Conservation (phyloP, 352 stramenopile species). For the Pythium plurisporium region DNA sequence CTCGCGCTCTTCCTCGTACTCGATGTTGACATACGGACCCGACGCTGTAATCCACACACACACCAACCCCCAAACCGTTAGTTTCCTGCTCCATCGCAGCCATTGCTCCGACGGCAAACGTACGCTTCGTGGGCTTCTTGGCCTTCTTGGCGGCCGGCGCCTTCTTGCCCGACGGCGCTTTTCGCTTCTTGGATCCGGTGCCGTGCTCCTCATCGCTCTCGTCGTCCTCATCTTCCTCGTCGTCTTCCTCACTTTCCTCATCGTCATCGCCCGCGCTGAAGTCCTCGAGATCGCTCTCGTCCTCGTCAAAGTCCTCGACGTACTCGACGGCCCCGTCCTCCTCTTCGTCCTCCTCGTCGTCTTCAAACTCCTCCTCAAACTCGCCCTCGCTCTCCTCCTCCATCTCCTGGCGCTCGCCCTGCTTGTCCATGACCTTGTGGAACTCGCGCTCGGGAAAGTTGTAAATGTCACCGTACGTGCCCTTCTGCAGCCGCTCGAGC, state of each 20-base stretch:
- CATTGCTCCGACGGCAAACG: conserved; percentile 12
- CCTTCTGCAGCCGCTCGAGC: conserved; percentile 95
- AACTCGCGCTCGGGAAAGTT: conserved; percentile 97
- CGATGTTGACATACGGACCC: conserved; percentile 81
- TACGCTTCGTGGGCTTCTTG: conserved; percentile 73
- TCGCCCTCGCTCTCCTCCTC: conserved; percentile 91
- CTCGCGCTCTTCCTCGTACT: conserved; percentile 80
- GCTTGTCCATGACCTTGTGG: conserved; percentile 78
- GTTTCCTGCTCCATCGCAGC: not conserved
- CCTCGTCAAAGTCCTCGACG: conserved; percentile 88
- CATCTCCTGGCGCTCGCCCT: conserved; percentile 86
- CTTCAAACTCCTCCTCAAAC: conserved; percentile 50
- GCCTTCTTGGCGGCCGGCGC: conserved; percentile 25
- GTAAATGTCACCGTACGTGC: conserved; percentile 99
- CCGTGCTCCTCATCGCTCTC: conserved; percentile 46
- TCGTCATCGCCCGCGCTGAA: conserved; percentile 81
- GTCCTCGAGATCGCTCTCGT: conserved; percentile 91
- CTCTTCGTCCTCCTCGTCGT: conserved; percentile 49
- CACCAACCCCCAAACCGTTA: conserved; percentile 1
- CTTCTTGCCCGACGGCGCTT: conserved; percentile 32
- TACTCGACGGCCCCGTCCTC: conserved; percentile 73
- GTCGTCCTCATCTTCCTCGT: conserved; percentile 30
- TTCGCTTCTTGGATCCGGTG: conserved; percentile 53
- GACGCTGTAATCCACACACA: conserved; percentile 21
- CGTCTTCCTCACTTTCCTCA: conserved; percentile 87